Conservation (phyloP, 352 stramenopile genomes). For the Phytopythium vexans region DNA sequence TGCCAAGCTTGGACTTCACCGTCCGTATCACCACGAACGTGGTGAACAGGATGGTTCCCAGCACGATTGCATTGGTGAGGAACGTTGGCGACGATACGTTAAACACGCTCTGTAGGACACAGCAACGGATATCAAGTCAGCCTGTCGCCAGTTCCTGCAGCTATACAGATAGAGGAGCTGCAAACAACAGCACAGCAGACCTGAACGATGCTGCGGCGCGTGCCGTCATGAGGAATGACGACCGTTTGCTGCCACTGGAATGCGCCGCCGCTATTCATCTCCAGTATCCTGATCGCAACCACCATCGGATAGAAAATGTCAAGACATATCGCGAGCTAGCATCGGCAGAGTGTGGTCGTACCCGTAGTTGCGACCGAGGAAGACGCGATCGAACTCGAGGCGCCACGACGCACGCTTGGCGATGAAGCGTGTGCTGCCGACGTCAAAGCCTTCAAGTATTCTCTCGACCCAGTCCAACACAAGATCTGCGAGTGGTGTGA, state of each 20-base stretch:
- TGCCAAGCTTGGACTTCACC: no score
- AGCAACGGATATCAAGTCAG: neutral
- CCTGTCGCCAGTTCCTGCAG: neutral
- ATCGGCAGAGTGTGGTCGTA: slow-evolving; percentile 15
- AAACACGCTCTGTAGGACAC: slow-evolving; percentile 14
- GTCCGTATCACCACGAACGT: no score
- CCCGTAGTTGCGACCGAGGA: slow-evolving; percentile 67
- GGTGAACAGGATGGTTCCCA: no score
- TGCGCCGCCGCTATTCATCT: slow-evolving; percentile 19
- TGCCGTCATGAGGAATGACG: slow-evolving; percentile 19
- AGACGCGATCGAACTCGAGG: slow-evolving; percentile 35
- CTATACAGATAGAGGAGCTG: no score
- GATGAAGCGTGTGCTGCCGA: no score
- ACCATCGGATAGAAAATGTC: slow-evolving; percentile 1
- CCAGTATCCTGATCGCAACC: slow-evolving; percentile 19
- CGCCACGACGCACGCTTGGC: slow-evolving; percentile 20
- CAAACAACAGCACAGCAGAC: no score
- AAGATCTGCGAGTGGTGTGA: slow-evolving; percentile 26
- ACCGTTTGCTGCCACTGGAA: slow-evolving; percentile 36
- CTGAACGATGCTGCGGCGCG: slow-evolving; percentile 21
- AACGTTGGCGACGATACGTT: slow-evolving; percentile 16
- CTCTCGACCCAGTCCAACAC: slow-evolving; percentile 16
- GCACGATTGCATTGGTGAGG: no score
- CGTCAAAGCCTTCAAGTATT: neutral
- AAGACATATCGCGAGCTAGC: no score